Evolutionary conservation across 106 monocot genomes (phyloP), one percentile per base, ranked within the genome.

Genomic region (Dendrobium nobile): DNA sequence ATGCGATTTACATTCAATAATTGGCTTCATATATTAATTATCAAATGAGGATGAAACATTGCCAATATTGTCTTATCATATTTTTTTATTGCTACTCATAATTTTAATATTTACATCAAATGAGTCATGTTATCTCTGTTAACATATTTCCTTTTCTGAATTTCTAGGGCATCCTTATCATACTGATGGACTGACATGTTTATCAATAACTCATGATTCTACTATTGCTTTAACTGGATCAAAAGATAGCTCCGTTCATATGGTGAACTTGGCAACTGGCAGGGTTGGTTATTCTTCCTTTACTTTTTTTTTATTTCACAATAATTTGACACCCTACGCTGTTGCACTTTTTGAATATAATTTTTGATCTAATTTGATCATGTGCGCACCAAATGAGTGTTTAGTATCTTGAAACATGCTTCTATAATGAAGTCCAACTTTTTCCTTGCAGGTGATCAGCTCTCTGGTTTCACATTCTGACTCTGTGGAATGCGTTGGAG

Each of bases 111-210:
- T 74, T 20, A 20, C 16, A 20, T 74, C 4, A 8, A 72, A 72
- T 33, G 24, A 22, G 20, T 74, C 70, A 2, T 70, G 6, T 27
- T 6, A 31, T 70, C 4, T 70, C 10, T 44, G 74, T 74, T 74
- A 7, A 74, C n/a, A 43, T 6, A 48, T 76, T 48, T 75, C 1
- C 28, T 76, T 47, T 10, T 26, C 13, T 48, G 20, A 54, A 61
- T 79, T 83, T 80, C 28, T 78, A 92, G 96, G 94, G 5, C 86
- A 97, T 89, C 88, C 90, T 48, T 94, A 97, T 85, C 97, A 94
- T 75, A 85, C 77, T 64, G 94, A 91, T 82, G 93, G 91, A 31
- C 78, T 97, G 73, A 94, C 90, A 77, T 97, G 94, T 85, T 82
- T 97, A 77, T 85, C 89, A 20, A 86, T 94, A 83, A 94, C 90